Evolutionary conservation across 352 stramenopile genomes (phyloP), one percentile per base, ranked within the genome.

Genomic region (Phytophthora pseudosyringae): DNA sequence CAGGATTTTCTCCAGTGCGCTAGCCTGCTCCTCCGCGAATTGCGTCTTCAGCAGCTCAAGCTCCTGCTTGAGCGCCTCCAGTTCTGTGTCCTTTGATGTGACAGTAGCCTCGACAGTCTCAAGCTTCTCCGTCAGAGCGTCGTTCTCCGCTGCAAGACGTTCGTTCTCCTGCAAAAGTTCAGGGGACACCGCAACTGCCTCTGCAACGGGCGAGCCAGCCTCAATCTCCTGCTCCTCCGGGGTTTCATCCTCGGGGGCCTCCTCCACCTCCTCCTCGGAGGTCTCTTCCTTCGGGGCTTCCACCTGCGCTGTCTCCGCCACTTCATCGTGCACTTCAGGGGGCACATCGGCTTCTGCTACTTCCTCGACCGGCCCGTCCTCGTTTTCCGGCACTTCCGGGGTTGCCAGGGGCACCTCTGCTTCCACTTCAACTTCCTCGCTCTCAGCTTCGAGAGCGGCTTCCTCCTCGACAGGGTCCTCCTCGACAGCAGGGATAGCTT

Each of bases 151-250:
- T n/a, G 55, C 50, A 41, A 83, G 57, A 13, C 71, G 67, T 44
- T 80, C 68, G 36, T 85, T 90, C 56, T 82, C 69, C 44, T 79
- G 48, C 39, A 71, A 25, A 36, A 88, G 43, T 6, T 75, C 75
- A 1, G 49, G 44, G 6, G 66, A 79, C 28, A 64, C 52, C 1
- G 41, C 36, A 16, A 32, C 28, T 2, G 11, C 16, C 33, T 65
- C 54, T 6, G 35, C 62, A 46, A 45, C 36, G 35, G 46, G 3
- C 10, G 53, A n/a, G 26, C 50, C 36, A 38, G 28, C 28, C 36
- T 63, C 41, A 26, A 53, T 41, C 29, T 70, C 48, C 38, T 44
- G 32, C 43, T 67, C 29, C 47, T 63, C 65, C 10, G 55, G 60
- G 2, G 57, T 67, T 47, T 77, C 69, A 29, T 72, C 56, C 39